Percentiles rank a stretch among this genome's conserved stretches.
Evolutionary conservation across 1,284 basidiomycete genomes (phyloP).

Genomic region (Cutaneotrichosporon cyanovorans): DNA sequence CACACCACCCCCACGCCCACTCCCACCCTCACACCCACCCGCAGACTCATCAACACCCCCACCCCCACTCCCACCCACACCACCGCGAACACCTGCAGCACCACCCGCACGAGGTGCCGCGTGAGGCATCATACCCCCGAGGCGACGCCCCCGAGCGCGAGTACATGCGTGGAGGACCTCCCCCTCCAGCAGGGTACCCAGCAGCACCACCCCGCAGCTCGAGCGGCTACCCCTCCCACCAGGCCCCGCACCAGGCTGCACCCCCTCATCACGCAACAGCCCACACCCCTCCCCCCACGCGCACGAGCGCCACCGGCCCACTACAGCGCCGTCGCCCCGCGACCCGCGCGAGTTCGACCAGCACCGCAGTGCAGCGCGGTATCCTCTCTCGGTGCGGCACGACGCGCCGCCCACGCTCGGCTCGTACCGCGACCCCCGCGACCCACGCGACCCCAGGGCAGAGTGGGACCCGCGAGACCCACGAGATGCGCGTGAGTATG

Average conservation of each 20-base stretch:
- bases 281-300: not conserved
- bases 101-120: conserved; percentile 6
- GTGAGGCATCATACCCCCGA: not conserved
- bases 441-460: conserved; percentile 4
- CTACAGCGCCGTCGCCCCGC: not conserved
- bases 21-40: no score
- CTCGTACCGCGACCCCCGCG: conserved; percentile 9
- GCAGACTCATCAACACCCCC: not conserved
- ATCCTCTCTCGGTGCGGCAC: no score
- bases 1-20: no score
- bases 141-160: conserved; percentile 8
- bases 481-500: conserved; percentile 2
- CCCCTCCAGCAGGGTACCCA: no score
- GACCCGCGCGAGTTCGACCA: not conserved
- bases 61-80: not conserved
- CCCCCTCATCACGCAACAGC: not conserved
- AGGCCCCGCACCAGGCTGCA: not conserved
- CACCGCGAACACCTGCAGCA: not conserved
- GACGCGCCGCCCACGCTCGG: conserved; percentile 14
- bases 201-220: no score
- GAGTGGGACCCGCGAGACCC: not conserved
- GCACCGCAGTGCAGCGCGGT: no score
- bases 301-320: no score
- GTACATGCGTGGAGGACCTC: not conserved
- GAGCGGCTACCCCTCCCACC: not conserved